Evolutionary conservation across 2,329 filamentous ascomycete genomes (phyloP), one percentile per base, ranked within the genome.

Genomic region (Colletotrichum zoysiae): DNA sequence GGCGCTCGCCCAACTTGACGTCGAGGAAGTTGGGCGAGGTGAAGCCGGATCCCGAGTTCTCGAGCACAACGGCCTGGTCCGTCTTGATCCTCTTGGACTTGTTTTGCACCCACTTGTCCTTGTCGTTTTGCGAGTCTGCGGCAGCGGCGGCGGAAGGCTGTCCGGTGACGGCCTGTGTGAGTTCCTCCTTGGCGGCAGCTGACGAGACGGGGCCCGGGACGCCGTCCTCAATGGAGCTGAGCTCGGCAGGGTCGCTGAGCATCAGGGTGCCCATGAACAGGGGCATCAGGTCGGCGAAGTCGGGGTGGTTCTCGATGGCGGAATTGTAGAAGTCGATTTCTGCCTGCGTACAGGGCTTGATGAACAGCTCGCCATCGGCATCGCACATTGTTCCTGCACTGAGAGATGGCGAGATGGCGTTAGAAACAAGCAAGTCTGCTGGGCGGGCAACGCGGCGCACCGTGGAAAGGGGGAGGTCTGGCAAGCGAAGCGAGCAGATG

Each of bases 331-430:
- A 99, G 56, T 90, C 87, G 77, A 98, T 90, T 83, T 99, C 96
- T 74, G 91, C 87, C 74, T 90, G 84, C 0, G 93, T 97, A 81
- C 95, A 98, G 23, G 96, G 96, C 83, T 99, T 99, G 79, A 98
- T 94, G 80, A 99, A 93, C 44, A 98, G 86, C 74, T 92, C 90
- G 79, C 96, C 96, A 65, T 93, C 90, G 67, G 88, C 86, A 78
- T 97, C 94, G 79, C 92, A 95, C 77, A 97, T 89, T 58, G 97
- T 95, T 75, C 96, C 96, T 76, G 97, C 95, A 83, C 95, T 98
- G 79, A 74, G 35, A 61, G 51, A 51, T 58, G 18, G 73, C 56
- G 20, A 67, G 38, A 67, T 59, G 11, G 44, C 16, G 65, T 71
- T 46, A 71, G 64, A 64, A 18, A 67, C 44, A 44, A 11, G 4